Evolutionary conservation across 2,329 filamentous ascomycete species (phyloP), one percentile per base, ranked within the genome.

Genomic region (Beauveria australis): DNA sequence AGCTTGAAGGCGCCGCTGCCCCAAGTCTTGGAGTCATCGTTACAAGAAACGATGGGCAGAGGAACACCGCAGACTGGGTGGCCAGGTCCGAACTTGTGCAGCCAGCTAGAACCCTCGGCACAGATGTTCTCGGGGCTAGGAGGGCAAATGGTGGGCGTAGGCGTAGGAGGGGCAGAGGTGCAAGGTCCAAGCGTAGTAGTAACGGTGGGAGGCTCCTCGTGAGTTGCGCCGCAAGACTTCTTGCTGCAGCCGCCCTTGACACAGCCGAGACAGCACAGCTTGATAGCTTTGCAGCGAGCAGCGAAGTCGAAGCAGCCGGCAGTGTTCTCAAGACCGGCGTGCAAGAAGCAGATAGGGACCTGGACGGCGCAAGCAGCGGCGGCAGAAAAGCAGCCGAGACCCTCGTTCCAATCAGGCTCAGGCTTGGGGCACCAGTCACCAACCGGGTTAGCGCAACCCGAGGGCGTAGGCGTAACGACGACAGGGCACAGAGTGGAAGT

Each of bases 81-180:
- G 53, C 46, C 59, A 14, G 19, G 22, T 6, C 57, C 57, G 28
- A 59, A 59, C 57, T 59, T 59, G 40, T 59, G 48, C 7, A 59
- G 48, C 48, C 48, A 47, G 57, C 49, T 59, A 40, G 46, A 51
- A 19, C 59, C 59, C n/a, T 61, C 59, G 16, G 12, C 44, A 26
- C 59, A 61, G 19, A 61, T 61, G 46, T 51, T 61, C n/a, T 48
- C 54, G 14, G 59, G 59, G 52, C 26, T 61, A 12, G 59, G 59
- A 33, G 59, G 59, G 53, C 59, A 61, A 3, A 19, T 37, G 5
- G 53, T 56, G 3, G 59, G 59, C 18, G 59, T 61, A 3, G 59
- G 53, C 14, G 58, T 60, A 10, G 52, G 44, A 0, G 44, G 49
- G 12, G 44, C 28, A 24, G 56, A 33, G 10, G 47, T 41, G 59